Evolutionary conservation across 2,329 filamentous ascomycete genomes (phyloP), one percentile per base, ranked within the genome.

Genomic region (Hymenoscyphus linearis): DNA sequence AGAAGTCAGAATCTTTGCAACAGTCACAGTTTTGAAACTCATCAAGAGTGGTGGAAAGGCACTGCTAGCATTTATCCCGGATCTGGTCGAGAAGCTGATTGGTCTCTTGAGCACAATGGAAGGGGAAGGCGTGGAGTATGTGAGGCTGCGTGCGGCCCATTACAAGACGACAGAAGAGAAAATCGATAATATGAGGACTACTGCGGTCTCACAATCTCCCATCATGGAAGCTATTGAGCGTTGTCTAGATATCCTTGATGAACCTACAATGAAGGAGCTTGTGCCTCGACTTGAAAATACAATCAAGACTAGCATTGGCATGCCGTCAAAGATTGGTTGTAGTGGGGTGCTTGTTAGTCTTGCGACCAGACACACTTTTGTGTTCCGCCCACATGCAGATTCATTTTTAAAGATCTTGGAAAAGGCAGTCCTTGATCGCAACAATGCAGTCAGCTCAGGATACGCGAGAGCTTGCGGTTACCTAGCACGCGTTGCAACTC

Each of bases 251-350:
- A 86, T 90, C 58, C 81, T 96, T 1, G 91, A 98, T 70, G 86
- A 85, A 6, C 77, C 80, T 4, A 87, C 89, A n/a, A 93, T 97
- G 85, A 81, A 82, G 53, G 80, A 86, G 22, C 80, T 97, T 10
- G 85, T 87, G 37, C 85, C 87, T 2, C 84, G 80, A 52, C 81
- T 99, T 0, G 88, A 95, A 72, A 82, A 83, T 34, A 87, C 89
- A 0, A 91, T 98, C 75, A 95, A 93, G 72, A 86, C 83, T 27
- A 90, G 93, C 1, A 86, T 99, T 40, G 93, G 93, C 1, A 86
- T 98, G 76, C 93, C 93, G 1, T 96, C 92, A 0, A 98, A 98
- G 77, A 89, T 98, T 55, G 95, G 92, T 40, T 96, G 92, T 70
- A 90, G 89, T 65, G 85, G 91, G 60, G 87, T 97, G 2, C 80